These are phyloP conservation scores for Boechera stricta DNA, from an alignment of 345 rosid species.

Conservation along the genomic window DNA sequence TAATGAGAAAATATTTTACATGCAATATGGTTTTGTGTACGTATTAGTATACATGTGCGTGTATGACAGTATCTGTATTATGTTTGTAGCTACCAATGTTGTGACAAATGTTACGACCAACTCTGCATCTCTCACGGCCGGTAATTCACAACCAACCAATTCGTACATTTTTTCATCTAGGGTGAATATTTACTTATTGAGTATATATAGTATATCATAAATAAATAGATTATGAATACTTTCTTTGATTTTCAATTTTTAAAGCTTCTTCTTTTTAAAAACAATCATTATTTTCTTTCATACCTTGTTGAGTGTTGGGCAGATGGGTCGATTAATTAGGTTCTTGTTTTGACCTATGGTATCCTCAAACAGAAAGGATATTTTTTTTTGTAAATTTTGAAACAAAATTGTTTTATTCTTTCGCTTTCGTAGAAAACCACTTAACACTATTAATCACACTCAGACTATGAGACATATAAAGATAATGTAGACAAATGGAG, in stretches of 20 bases:
- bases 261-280: background rate
- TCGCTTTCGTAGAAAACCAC: background rate
- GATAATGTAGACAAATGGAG: constrained; percentile 8
- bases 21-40: constrained; percentile 1
- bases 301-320: background rate
- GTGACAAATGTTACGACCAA: constrained; percentile 43
- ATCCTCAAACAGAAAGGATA: background rate
- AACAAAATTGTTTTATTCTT: background rate
- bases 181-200: background rate
- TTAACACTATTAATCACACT: background rate
- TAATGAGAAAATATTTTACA: background rate
- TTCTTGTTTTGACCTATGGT: background rate
- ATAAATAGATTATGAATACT: background rate
- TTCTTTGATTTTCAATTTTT: background rate
- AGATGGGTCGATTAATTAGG: background rate
- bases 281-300: background rate
- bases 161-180: background rate
- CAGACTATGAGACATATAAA: background rate
- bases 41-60: constrained; percentile 31
- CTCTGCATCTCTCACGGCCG: constrained; percentile 29
- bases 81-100: constrained; percentile 29
- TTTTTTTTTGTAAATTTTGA: background rate
- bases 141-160: constrained; percentile 23
- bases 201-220: background rate
- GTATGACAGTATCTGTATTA: constrained; percentile 25